A percentile compares a stretch with the other conserved stretches of the same genome.
Evolutionary conservation across 139 green algal species (phyloP).

Genomic region (Coccomyxa sp.): DNA sequence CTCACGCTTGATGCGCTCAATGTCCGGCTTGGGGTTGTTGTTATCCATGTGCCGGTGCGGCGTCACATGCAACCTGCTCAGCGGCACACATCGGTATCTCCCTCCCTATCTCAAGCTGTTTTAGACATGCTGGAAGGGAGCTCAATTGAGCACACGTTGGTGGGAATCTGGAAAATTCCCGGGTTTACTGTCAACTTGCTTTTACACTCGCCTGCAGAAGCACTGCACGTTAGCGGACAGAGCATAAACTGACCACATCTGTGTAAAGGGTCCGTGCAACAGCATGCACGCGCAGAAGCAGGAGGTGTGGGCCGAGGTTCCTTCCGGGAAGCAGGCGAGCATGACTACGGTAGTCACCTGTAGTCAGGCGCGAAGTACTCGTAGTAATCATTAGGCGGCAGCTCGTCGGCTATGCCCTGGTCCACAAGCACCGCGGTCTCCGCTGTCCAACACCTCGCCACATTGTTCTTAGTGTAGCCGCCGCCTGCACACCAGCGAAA

Average conservation of each 20-base stretch:
- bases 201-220: no score
- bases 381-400: constrained; percentile 60
- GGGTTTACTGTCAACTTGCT: no score
- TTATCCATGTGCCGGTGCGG: constrained; percentile 53
- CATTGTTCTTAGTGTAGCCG: constrained; percentile 96
- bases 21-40: constrained; percentile 59
- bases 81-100: no score
- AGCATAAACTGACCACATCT: no score
- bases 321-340: neutral
- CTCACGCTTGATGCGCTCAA: constrained; percentile 62
- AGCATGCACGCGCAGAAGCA: no score
- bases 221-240: no score
- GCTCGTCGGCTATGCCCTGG: constrained; percentile 44
- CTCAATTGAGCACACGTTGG: no score
- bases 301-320: neutral
- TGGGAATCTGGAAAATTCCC: no score
- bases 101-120: no score
- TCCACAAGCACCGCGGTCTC: constrained; percentile 60
- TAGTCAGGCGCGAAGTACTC: constrained; percentile 64
- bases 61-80: neutral
- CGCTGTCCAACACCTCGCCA: constrained; percentile 78
- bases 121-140: no score
- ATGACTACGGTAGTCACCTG: neutral
- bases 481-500: constrained; percentile 54
- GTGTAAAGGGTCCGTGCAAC: no score